Evolutionary conservation across 2,329 filamentous ascomycete genomes (phyloP), one percentile per base, ranked within the genome.

Genomic region (Rutstroemia sydowiana): DNA sequence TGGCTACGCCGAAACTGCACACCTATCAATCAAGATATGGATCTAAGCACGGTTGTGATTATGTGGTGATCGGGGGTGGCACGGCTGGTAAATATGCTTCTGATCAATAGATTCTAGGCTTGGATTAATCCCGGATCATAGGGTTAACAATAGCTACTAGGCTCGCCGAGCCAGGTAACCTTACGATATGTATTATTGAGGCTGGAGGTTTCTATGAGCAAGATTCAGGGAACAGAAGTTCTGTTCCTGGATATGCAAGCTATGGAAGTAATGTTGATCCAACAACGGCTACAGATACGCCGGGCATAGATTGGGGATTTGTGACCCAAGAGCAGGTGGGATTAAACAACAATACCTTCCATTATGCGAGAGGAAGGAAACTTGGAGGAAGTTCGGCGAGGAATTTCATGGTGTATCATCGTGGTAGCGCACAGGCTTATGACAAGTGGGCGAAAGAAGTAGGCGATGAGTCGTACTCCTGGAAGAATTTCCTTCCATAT

Each of bases 301-400:
- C 43, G 2, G 43, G 34, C 3, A 45, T 36, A 14, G 55, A 57
- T 20, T 57, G 53, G 53, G 53, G 46, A 10, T 41, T 36, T 16
- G 37, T 34, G 5, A 49, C 46, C 2, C 23, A 37, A 16, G n/a
- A 40, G 3, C 18, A 28, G n/a, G 3, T 18, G 14, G 45, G 34
- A 11, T 20, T 49, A 16, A 36, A 49, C 26, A 41, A 41, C n/a
- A 48, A 41, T 13, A 39, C 34, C 13, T 41, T 62, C 34, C 53
- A 51, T 28, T 57, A 53, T 45, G 63, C 67, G 8, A 62, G 66
- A 20, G 68, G 68, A 7, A 65, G 65, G 42, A 54, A 60, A 2
- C 59, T 70, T 1, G 68, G 69, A 10, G 68, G 68, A 3, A 64
- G 57, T 11, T 63, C 57, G 20, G 67, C 60, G 0, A 69, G 70